These are phyloP conservation scores for Amphibolis antarctica DNA, from an alignment of 106 monocot genomes.

Conservation along the genomic window DNA sequence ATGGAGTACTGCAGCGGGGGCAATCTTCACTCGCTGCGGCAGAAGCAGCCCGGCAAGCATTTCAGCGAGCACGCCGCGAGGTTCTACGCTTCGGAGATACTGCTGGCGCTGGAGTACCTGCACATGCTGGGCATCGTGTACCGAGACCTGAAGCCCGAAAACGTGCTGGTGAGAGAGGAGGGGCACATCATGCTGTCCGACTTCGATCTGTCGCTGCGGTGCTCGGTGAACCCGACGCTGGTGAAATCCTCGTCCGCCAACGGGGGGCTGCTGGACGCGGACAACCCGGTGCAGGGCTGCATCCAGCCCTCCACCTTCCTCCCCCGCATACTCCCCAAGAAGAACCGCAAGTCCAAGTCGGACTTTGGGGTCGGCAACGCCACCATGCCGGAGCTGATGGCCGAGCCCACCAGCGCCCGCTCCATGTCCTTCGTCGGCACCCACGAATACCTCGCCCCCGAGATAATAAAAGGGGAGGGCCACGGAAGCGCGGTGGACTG, in stretches of 20 bases:
- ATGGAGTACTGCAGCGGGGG: constrained; percentile 28
- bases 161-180: constrained; percentile 19
- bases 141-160: constrained; percentile 25
- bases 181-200: constrained; percentile 99
- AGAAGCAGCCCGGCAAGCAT: constrained; percentile 18
- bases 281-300: constrained; percentile 14
- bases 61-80: constrained; percentile 16
- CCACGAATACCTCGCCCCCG: constrained; percentile 23
- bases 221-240: constrained; percentile 19
- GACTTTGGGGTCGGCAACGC: constrained; percentile 13
- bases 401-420: constrained; percentile 14
- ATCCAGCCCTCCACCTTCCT: constrained; percentile 19
- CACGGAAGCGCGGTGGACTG: constrained; percentile 24
- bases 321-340: constrained; percentile 21
- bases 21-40: constrained; percentile 24
- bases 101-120: constrained; percentile 24
- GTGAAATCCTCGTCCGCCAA: constrained; percentile 11
- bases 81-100: constrained; percentile 16
- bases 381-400: constrained; percentile 18
- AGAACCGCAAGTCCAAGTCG: constrained; percentile 22
- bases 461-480: constrained; percentile 20
- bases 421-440: constrained; percentile 29
- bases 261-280: not conserved
- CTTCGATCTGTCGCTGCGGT: constrained; percentile 76
- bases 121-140: constrained; percentile 24